phyloP scores from a whole-genome alignment of 1,284 basidiomycete species.

The Neolentinus lepideus region DNA sequence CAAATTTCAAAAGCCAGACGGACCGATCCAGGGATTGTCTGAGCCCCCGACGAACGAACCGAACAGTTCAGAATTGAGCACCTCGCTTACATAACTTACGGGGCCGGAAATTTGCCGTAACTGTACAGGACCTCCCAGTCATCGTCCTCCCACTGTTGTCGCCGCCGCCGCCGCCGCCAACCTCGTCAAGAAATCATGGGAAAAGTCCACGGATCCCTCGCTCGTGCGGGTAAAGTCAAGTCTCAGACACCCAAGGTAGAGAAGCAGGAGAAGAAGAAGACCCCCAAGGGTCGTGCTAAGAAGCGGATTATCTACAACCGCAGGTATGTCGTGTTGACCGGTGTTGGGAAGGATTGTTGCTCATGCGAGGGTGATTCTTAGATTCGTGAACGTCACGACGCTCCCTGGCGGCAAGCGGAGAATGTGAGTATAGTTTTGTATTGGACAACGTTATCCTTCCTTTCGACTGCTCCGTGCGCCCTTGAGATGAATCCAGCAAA shows the following conservation, averaged over 20 bases:
- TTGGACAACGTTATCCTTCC: slow-evolving; percentile 2
- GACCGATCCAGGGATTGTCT: too few relatives aligned
- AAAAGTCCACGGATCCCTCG: slow-evolving; percentile 95
- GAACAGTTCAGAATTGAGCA: too few relatives aligned
- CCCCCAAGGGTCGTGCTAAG: slow-evolving; percentile 92
- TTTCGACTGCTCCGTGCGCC: slow-evolving; percentile 6
- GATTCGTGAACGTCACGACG: slow-evolving; percentile 93
- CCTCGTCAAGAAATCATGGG: slow-evolving; percentile 1
- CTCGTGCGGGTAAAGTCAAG: slow-evolving; percentile 99
- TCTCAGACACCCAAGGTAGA: slow-evolving; percentile 96
- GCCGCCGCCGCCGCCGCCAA: neutral
- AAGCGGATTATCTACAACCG: slow-evolving; percentile 94
- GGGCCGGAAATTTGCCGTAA: neutral
- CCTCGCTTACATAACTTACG: neutral
- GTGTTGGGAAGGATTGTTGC: neutral
- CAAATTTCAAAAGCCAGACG: too few relatives aligned
- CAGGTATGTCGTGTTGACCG: slow-evolving; percentile 48
- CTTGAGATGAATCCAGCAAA: slow-evolving; percentile 57
- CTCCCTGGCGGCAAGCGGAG: slow-evolving; percentile 90
- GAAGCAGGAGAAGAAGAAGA: slow-evolving; percentile 98
- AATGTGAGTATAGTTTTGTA: slow-evolving; percentile 65
- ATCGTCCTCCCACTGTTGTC: slow-evolving; percentile 1
- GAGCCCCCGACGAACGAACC: too few relatives aligned
- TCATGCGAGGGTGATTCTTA: slow-evolving; percentile 20
- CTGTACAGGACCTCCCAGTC: slow-evolving; percentile 3